Base-by-base conservation (phyloP, 805 yeast genomes). In the Yamadazyma kitorensis region DNA sequence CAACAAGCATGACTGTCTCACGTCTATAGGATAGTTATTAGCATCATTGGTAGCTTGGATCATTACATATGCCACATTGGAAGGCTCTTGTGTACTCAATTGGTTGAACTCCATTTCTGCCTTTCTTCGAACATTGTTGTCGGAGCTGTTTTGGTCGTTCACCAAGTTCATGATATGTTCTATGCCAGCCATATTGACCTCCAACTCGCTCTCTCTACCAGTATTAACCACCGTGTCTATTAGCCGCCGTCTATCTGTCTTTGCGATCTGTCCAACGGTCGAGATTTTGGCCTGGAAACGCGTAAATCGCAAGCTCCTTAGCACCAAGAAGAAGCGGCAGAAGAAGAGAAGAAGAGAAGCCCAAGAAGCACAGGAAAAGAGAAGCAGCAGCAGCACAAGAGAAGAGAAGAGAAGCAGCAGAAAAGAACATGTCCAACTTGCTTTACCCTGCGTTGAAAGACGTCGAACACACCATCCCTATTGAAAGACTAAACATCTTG, bases 401-500 rank as follows among this genome's bases (percentile, higher is more conserved):
- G n/a, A n/a, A n/a, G n/a, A n/a, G n/a, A n/a, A n/a, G n/a, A n/a
- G n/a, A n/a, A n/a, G n/a, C n/a, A n/a, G n/a, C n/a, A n/a, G n/a
- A n/a, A n/a, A n/a, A n/a, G n/a, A n/a, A n/a, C n/a, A 42, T 43
- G 47, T 27, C 43, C 7, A 27, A 32, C 23, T 33, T 40, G 18
- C 35, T 40, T 18, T 64, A 61, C 42, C 64, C 70, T n/a, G 70
- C 68, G 2, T 50, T 67, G 13, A 69, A 64, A 38, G 72, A 66
- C 41, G 48, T 61, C 24, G 51, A 63, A 42, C 60, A 57, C 21
- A 82, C 94, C 0, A 69, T 89, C 15, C 70, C 89, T 0, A 71
- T 75, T 4, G 84, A 82, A 37, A 95, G 91, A 50, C 70, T 93
- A 26, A 81, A 77, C 11, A 74, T 88, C 1, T 72, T 93, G 19